A percentile compares a stretch with the other conserved stretches of the same genome.
These are phyloP conservation scores for Amaranthus palmeri DNA, from an alignment of 148 eudicot species.

Conservation along the genomic window DNA sequence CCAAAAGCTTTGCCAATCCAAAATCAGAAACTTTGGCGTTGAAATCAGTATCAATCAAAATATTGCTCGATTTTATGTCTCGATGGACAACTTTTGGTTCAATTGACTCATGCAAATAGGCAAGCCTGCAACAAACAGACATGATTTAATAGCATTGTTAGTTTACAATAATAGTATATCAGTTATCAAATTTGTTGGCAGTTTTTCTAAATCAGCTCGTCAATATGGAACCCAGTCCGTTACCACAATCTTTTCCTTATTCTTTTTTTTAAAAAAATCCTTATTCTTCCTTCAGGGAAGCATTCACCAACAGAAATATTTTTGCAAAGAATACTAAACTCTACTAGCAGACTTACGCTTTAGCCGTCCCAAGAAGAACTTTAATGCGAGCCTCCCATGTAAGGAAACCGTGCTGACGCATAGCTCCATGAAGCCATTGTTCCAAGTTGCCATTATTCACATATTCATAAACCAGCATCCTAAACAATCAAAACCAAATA, in stretches of 20 bases:
- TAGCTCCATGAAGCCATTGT: slow-evolving; percentile 95
- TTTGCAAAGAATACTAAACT: slow-evolving; percentile 3
- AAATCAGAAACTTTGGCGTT: slow-evolving; percentile 84
- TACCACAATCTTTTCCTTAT: too few species aligned
- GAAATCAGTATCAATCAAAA: slow-evolving; percentile 75
- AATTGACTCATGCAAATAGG: slow-evolving; percentile 89
- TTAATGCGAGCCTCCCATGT: slow-evolving; percentile 92
- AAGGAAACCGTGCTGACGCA: slow-evolving; percentile 63
- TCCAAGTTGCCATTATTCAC: slow-evolving; percentile 89
- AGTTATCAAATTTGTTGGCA: neutral
- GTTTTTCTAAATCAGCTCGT: neutral
- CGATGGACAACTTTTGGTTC: slow-evolving; percentile 91
- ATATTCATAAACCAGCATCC: slow-evolving; percentile 87
- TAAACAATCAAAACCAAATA: slow-evolving; percentile 13
- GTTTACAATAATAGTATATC: neutral
- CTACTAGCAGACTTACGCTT: slow-evolving; percentile 56
- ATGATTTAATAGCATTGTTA: slow-evolving; percentile 5
- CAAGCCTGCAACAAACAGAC: slow-evolving; percentile 52
- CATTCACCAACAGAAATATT: neutral
- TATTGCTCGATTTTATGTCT: slow-evolving; percentile 91
- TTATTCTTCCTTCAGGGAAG: neutral
- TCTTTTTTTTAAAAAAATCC: neutral
- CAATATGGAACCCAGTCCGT: neutral
- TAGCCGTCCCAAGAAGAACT: slow-evolving; percentile 85
- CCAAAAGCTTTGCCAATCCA: slow-evolving; percentile 92